phyloP scores from a whole-genome alignment of 192 early-diverging fungal species.

The Rhizophagus prolifer region DNA sequence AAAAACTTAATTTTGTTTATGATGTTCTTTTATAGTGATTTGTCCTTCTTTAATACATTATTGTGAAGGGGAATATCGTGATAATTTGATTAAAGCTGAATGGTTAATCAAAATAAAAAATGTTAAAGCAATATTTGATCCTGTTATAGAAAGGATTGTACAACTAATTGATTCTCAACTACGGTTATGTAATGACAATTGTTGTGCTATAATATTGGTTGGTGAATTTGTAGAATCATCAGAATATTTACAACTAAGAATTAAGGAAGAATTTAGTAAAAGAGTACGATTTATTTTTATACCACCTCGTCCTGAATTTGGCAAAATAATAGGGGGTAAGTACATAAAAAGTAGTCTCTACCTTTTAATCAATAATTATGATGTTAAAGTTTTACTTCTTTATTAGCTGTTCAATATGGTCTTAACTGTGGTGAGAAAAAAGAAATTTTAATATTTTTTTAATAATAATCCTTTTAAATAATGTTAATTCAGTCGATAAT shows the following conservation, averaged over 20 bases:
- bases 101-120: neutral
- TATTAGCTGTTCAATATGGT: neutral
- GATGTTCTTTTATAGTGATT: neutral
- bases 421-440: neutral
- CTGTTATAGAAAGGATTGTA: slow-evolving; percentile 50
- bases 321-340: slow-evolving; percentile 49
- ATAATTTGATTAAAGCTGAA: neutral
- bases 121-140: slow-evolving; percentile 44
- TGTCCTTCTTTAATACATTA: neutral
- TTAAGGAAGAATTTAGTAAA: slow-evolving; percentile 47
- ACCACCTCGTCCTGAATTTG: slow-evolving; percentile 47
- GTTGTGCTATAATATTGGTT: slow-evolving; percentile 51
- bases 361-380: neutral
- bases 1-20: too few relatives aligned
- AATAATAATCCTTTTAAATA: too few relatives aligned
- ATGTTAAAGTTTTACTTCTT: neutral
- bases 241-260: slow-evolving; percentile 52
- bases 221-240: slow-evolving; percentile 56
- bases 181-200: slow-evolving; percentile 25
- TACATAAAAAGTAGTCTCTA: neutral
- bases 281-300: slow-evolving; percentile 48
- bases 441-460: too few relatives aligned
- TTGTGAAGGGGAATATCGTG: neutral
- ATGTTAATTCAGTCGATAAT: too few relatives aligned
- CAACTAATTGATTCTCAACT: slow-evolving; percentile 52